Base-by-base conservation (phyloP, 1,284 basidiomycete species). In the Sporisorium scitamineum region DNA sequence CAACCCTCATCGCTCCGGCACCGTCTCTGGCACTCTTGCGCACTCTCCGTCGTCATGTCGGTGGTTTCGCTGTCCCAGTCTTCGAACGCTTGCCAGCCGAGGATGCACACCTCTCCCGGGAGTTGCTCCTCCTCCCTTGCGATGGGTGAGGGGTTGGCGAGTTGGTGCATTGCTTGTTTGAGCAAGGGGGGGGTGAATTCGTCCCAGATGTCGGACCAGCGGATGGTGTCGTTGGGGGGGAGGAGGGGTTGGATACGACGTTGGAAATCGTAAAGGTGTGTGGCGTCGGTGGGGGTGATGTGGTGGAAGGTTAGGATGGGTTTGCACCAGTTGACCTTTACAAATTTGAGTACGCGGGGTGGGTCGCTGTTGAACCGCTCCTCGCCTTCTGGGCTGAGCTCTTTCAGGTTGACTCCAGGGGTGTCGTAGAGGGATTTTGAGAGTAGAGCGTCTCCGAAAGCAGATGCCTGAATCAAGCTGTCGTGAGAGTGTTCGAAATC, bases 261-360 rank as follows among this genome's bases (percentile, higher is more conserved):
- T 31, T 61, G 31, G 20, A 80, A 78, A 10, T 66, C 55, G 57
- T 75, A 76, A 29, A 80, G 52, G 14, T 57, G 42, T 7, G 57
- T 59, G 0, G 63, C 51, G 20, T 78, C 78, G 8, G 56, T 18
- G 0, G 54, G 57, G 5, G 76, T 68, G n/a, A 80, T 57, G 34
- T 80, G 78, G 53, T 80, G 78, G 26, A 78, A 76, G 1, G 55
- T 62, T 13, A 78, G 24, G 31, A 80, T 57, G 9, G 68, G 59
- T 2, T 54, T 32, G 37, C 78, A 80, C 70, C 71, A 76, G 3
- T 60, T 63, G 5, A 22, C 39, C 9, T 48, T 22, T 1, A 14
- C 5, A 22, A 76, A 76, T 47, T 69, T 68, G 20, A 76, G 24
- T 5, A 58, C 39, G 11, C 74, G 29, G 0, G 69, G 69, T 1